phyloP scores from a whole-genome alignment of 2,329 filamentous ascomycete genomes.

The Penicillium sp. region DNA sequence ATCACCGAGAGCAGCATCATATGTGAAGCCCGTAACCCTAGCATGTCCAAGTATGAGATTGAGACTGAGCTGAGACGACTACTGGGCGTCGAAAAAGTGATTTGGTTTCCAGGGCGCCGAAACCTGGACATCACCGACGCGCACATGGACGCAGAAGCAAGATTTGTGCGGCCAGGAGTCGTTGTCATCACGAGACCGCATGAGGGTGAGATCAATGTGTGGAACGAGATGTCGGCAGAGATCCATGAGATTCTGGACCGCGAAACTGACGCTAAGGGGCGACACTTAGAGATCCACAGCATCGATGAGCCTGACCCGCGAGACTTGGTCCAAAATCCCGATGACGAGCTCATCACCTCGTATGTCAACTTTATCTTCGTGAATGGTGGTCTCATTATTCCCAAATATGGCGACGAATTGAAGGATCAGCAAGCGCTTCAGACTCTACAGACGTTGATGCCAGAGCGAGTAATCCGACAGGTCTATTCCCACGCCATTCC shows the following conservation, averaged over 20 bases:
- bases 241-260: neutral
- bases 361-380: neutral
- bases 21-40: neutral
- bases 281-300: neutral
- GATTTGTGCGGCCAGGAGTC: neutral
- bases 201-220: neutral
- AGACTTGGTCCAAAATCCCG: neutral
- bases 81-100: neutral
- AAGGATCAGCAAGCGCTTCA: neutral
- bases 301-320: neutral
- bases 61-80: neutral
- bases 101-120: neutral
- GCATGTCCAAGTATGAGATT: neutral
- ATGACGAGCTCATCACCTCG: neutral
- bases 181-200: neutral
- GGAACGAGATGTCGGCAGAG: neutral
- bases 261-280: neutral
- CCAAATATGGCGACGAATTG: neutral
- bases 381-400: neutral
- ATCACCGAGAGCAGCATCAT: neutral
- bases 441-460: conserved; percentile 1
- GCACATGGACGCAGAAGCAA: neutral
- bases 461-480: conserved; percentile 23
- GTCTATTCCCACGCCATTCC: conserved; percentile 27
- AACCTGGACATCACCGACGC: neutral